Percentiles rank a stretch among this genome's conserved stretches.
These are phyloP conservation scores for Raphanus sativus DNA, from an alignment of 345 rosid genomes.

Conservation along the genomic window DNA sequence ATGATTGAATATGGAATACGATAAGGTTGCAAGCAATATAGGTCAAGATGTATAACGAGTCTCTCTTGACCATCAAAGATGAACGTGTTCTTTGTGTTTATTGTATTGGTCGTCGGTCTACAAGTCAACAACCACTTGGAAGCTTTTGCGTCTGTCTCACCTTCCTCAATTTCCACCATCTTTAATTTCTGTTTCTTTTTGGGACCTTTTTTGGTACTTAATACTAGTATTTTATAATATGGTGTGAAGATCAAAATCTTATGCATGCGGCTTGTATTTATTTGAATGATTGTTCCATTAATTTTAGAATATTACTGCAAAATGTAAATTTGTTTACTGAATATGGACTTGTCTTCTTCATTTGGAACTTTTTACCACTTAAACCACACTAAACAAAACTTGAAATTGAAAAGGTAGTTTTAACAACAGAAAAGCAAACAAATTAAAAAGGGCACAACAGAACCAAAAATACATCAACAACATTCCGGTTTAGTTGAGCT, in stretches of 20 bases:
- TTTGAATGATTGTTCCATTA: background rate
- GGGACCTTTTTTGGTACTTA: background rate
- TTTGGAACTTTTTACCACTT: background rate
- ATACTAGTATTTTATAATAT: too few species aligned
- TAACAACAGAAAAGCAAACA: background rate
- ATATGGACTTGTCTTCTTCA: background rate
- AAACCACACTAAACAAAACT: background rate
- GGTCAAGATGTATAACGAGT: conserved; percentile 28
- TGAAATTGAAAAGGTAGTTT: background rate
- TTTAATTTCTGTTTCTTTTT: background rate
- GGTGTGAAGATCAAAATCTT: background rate
- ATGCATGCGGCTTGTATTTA: background rate
- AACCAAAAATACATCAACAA: background rate
- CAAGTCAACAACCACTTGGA: conserved; percentile 33
- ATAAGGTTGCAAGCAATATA: conserved; percentile 13
- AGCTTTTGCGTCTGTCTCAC: background rate
- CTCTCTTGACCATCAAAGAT: conserved; percentile 16
- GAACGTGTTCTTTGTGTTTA: conserved; percentile 20
- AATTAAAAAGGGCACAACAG: background rate
- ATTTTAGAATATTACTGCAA: background rate
- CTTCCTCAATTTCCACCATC: background rate
- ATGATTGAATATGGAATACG: conserved; percentile 10
- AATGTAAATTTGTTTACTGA: background rate
- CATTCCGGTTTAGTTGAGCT: background rate
- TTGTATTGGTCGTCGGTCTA: conserved; percentile 18